Percentiles rank a stretch among this genome's conserved stretches.
phyloP scores from a whole-genome alignment of 2,329 filamentous ascomycete species.

The Alternaria brassicae region DNA sequence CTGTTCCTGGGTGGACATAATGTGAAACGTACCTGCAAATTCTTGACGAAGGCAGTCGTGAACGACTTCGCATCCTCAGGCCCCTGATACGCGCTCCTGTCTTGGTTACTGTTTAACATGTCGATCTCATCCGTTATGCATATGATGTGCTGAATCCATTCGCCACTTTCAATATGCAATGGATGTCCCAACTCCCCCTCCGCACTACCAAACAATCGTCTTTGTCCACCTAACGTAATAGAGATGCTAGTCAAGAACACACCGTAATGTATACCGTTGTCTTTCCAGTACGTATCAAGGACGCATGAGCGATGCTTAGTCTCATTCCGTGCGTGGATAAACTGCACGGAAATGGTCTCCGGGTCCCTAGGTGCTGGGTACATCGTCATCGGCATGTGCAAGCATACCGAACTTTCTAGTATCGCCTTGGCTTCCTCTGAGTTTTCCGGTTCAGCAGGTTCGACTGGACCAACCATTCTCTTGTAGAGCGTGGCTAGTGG shows the following conservation, averaged over 20 bases:
- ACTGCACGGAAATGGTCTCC: constrained; percentile 11
- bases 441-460: background rate
- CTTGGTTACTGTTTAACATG: background rate
- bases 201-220: constrained; percentile 19
- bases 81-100: background rate
- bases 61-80: background rate
- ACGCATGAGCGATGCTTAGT: constrained; percentile 10
- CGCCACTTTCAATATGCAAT: constrained; percentile 11
- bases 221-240: constrained; percentile 10
- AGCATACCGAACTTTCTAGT: background rate
- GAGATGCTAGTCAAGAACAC: constrained; percentile 19
- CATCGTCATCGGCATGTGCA: constrained; percentile 15
- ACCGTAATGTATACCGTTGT: no score
- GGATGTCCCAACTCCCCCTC: background rate
- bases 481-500: constrained; percentile 11
- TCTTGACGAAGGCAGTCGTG: background rate
- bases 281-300: constrained; percentile 26
- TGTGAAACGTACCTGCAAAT: background rate
- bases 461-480: background rate
- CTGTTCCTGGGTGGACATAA: background rate
- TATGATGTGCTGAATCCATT: constrained; percentile 21
- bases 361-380: constrained; percentile 13
- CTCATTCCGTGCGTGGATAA: constrained; percentile 21
- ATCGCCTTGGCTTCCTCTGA: constrained; percentile 15
- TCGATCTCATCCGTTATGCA: background rate